phyloP scores from a whole-genome alignment of 352 stramenopile species.

The Pythium oligandrum region DNA sequence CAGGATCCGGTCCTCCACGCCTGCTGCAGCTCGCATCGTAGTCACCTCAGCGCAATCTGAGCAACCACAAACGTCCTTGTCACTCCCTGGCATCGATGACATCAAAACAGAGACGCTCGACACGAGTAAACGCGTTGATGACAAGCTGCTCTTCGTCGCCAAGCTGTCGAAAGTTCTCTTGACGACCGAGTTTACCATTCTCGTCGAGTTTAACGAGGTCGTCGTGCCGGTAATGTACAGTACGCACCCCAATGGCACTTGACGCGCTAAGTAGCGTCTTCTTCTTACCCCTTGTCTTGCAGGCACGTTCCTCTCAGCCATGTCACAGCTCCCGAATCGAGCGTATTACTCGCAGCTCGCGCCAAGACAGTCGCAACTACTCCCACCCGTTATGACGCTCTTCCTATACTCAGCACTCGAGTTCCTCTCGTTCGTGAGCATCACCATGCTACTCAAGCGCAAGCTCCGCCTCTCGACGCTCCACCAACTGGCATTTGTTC shows the following conservation, averaged over 20 bases:
- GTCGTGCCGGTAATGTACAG: constrained; percentile 1
- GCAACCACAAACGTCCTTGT: no score
- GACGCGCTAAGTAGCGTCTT: neutral
- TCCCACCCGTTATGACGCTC: neutral
- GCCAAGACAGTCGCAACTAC: no score
- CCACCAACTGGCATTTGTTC: constrained; percentile 5
- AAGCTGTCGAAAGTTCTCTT: neutral
- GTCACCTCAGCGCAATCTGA: no score
- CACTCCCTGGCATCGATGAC: no score
- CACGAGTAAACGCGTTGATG: neutral
- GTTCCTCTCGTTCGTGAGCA: neutral
- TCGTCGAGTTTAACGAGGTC: neutral
- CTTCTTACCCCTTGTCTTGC: neutral
- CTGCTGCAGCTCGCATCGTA: no score
- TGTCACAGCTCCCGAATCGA: neutral
- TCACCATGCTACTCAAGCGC: neutral
- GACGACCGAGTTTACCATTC: neutral
- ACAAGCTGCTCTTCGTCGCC: neutral
- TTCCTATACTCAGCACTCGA: neutral
- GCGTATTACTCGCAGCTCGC: neutral
- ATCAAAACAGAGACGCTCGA: no score
- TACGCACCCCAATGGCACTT: neutral
- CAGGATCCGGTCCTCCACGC: no score
- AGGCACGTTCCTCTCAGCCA: neutral
- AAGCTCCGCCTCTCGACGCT: constrained; percentile 3